Conservation (phyloP, 2,329 filamentous ascomycete species). For the Trichoderma asperellum region DNA sequence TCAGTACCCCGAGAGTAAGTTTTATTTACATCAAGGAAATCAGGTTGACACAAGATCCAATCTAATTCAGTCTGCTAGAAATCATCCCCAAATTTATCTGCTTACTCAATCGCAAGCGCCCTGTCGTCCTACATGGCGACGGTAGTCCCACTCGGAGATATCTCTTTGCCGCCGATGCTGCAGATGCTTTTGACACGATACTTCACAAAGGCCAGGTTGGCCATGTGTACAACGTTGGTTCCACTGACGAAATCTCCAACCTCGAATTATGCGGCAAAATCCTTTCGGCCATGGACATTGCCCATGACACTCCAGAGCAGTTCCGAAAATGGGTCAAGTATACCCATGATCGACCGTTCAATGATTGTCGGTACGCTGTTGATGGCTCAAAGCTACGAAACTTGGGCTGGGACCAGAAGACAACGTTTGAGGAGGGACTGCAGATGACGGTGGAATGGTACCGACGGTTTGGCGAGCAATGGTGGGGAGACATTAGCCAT, state of each 20-base stretch:
- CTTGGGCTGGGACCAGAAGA: slow-evolving; percentile 72
- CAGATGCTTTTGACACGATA: slow-evolving; percentile 82
- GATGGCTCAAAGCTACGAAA: slow-evolving; percentile 68
- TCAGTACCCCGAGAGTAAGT: slow-evolving; percentile 80
- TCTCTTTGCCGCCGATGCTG: slow-evolving; percentile 77
- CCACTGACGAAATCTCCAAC: slow-evolving; percentile 77
- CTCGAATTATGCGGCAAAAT: slow-evolving; percentile 68
- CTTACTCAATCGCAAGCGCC: slow-evolving; percentile 67
- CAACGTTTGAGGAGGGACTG: slow-evolving; percentile 65
- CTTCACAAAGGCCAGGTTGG: slow-evolving; percentile 75
- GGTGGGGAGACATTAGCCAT: slow-evolving; percentile 74
- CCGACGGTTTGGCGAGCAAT: slow-evolving; percentile 63
- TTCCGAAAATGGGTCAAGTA: slow-evolving; percentile 71
- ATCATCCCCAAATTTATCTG: slow-evolving; percentile 83
- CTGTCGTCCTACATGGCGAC: slow-evolving; percentile 75
- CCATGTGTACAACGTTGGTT: slow-evolving; percentile 82
- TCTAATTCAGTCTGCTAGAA: slow-evolving; percentile 52
- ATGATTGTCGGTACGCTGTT: slow-evolving; percentile 73
- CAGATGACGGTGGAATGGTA: slow-evolving; percentile 72
- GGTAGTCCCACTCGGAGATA: slow-evolving; percentile 76
- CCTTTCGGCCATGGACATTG: slow-evolving; percentile 64
- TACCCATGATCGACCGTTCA: slow-evolving; percentile 78
- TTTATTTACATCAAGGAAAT: neutral
- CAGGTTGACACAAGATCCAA: neutral
- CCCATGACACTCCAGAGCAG: slow-evolving; percentile 54